phyloP scores from a whole-genome alignment of 768 basidiomycete genomes.

The Termitomyces eurrhizus region DNA sequence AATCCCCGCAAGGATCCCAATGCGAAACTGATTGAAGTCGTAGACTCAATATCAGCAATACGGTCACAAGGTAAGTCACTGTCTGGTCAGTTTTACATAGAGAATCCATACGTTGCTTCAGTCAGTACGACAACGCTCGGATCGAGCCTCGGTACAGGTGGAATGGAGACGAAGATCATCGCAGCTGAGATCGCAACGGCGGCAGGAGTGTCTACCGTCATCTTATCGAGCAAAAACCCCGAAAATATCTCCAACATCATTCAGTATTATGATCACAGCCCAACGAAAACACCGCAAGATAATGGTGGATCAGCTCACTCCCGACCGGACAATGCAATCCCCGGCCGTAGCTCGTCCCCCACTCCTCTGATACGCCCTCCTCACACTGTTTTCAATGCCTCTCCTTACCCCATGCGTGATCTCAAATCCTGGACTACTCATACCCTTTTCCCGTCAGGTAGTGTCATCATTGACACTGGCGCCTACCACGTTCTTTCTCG shows the following conservation, averaged over 20 bases:
- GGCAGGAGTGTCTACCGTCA: conserved; percentile 90
- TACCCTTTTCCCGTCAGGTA: conserved; percentile 86
- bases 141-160: conserved; percentile 92
- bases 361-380: conserved; percentile 49
- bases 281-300: conserved; percentile 32
- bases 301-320: conserved; percentile 18
- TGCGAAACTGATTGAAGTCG: conserved; percentile 39
- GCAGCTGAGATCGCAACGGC: conserved; percentile 97
- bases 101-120: conserved; percentile 24
- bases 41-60: conserved; percentile 72
- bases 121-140: conserved; percentile 93
- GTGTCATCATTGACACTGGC: conserved; percentile 83
- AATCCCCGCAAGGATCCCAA: conserved; percentile 76
- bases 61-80: conserved; percentile 70
- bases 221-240: conserved; percentile 80
- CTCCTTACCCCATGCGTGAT: conserved; percentile 68
- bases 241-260: conserved; percentile 77
- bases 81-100: not conserved
- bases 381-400: conserved; percentile 86
- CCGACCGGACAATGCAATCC: conserved; percentile 10
- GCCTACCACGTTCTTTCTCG: conserved; percentile 84
- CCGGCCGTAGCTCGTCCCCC: conserved; percentile 19
- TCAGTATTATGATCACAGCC: conserved; percentile 54
- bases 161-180: conserved; percentile 99
- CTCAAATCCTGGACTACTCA: conserved; percentile 98